Percentiles rank a stretch among this genome's conserved stretches.
Evolutionary conservation across 345 rosid species (phyloP).

Genomic region (Brassica carinata): DNA sequence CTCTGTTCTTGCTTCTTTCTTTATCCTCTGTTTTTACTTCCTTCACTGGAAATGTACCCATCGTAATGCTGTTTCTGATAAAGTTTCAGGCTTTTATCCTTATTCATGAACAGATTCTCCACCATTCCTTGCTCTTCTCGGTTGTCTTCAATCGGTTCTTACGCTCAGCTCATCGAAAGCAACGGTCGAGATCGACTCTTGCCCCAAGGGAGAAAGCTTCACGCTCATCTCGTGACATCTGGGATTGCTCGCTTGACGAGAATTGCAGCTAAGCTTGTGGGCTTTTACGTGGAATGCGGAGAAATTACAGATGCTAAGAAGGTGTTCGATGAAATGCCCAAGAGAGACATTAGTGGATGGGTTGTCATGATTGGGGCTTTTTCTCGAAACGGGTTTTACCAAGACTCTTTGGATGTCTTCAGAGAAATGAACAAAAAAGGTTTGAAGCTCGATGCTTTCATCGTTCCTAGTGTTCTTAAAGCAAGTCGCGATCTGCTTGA

Average conservation of each 20-base stretch:
- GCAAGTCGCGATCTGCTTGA: constrained; percentile 63
- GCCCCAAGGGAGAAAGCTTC: constrained; percentile 50
- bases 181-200: constrained; percentile 47
- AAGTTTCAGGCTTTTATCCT: neutral
- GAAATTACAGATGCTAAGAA: constrained; percentile 51
- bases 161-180: constrained; percentile 40
- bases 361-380: constrained; percentile 57
- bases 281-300: constrained; percentile 37
- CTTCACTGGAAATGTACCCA: constrained; percentile 4
- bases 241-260: constrained; percentile 45
- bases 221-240: constrained; percentile 55
- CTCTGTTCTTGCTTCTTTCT: constrained; percentile 2
- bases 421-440: constrained; percentile 54
- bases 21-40: constrained; percentile 12
- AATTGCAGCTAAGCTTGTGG: constrained; percentile 53
- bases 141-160: constrained; percentile 40
- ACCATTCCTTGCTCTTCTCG: constrained; percentile 41
- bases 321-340: constrained; percentile 74
- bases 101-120: constrained; percentile 2
- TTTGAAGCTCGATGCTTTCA: constrained; percentile 49
- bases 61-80: constrained; percentile 18
- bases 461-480: constrained; percentile 75
- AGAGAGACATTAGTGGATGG: constrained; percentile 52
- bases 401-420: constrained; percentile 51
- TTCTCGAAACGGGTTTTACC: constrained; percentile 56